A percentile compares a stretch with the other conserved stretches of the same genome.
Conservation (phyloP, 352 stramenopile species). For the Phytophthora syringae region DNA sequence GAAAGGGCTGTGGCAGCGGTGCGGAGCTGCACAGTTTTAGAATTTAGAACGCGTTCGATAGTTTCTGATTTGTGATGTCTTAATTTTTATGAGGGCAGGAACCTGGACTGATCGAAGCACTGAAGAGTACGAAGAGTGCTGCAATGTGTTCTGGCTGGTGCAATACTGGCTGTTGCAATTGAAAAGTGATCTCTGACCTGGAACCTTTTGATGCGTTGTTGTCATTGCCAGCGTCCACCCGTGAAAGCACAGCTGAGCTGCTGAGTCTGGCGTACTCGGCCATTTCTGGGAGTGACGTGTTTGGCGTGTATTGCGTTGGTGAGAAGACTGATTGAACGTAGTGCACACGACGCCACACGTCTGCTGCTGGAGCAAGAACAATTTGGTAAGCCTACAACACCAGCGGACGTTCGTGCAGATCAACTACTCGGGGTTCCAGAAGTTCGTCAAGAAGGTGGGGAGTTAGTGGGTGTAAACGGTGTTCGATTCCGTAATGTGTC, state of each 20-base stretch:
- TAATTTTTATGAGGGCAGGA: slow-evolving; percentile 32
- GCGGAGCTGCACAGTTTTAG: background rate
- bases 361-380: slow-evolving; percentile 55
- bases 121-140: too few relatives aligned
- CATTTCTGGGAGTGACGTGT: slow-evolving; percentile 55
- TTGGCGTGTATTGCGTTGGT: slow-evolving; percentile 73
- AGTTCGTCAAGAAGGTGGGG: too few relatives aligned
- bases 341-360: slow-evolving; percentile 45
- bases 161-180: too few relatives aligned
- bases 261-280: slow-evolving; percentile 71
- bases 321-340: slow-evolving; percentile 51
- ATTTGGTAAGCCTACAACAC: slow-evolving; percentile 47
- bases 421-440: too few relatives aligned
- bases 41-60: background rate
- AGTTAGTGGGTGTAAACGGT: too few relatives aligned
- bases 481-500: too few relatives aligned
- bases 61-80: background rate
- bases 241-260: slow-evolving; percentile 53
- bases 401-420: too few relatives aligned
- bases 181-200: background rate
- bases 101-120: slow-evolving; percentile 54
- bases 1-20: slow-evolving; percentile 74
- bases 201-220: background rate
- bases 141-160: too few relatives aligned
- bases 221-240: slow-evolving; percentile 53